Base-by-base conservation (phyloP, 2,329 filamentous ascomycete species). In the Fragosphaeria purpurea region DNA sequence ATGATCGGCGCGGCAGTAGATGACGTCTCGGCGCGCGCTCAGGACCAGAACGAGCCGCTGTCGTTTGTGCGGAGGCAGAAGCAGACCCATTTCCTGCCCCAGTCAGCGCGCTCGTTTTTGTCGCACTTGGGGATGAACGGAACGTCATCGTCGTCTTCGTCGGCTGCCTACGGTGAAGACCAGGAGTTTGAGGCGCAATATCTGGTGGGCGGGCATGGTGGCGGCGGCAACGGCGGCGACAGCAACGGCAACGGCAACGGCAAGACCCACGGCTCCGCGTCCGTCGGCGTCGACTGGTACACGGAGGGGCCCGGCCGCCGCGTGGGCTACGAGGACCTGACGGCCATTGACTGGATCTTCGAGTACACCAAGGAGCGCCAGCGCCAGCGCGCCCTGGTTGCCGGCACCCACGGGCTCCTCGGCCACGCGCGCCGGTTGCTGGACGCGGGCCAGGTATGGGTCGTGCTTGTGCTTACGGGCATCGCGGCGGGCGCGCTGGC, bases 311-410 rank as follows among this genome's bases (percentile, higher is more conserved):
- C 88, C 0, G 90, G 90, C 1, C 80, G 88, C 48, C 81, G 93
- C 62, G 90, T 96, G 39, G 91, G 87, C 50, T 98, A 98, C 70
- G 91, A 96, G 62, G 86, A 98, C 68, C 74, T 96, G 65, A 96
- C 91, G 12, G 91, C 93, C 52, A 98, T 98, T 65, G 93, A 98
- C 71, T 98, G 93, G 93, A 97, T 97, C 63, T 97, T 95, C 61
- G 93, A 98, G 67, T 95, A 97, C 63, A 93, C 87, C 48, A 96
- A 96, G 66, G 93, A 98, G 70, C 81, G 93, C 22, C 88, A 95
- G 65, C 81, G 93, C 31, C 71, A 94, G 60, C 80, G 88, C n/a
- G 78, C 85, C 34, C 72, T 98, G 22, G 79, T 82, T 50, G 79
- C 85, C 0, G 80, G 77, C 59, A 77, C 82, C 7, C 75, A 79